Conservation (phyloP, 371 early-diverging fungal genomes). For the Mucor circinelloides region DNA sequence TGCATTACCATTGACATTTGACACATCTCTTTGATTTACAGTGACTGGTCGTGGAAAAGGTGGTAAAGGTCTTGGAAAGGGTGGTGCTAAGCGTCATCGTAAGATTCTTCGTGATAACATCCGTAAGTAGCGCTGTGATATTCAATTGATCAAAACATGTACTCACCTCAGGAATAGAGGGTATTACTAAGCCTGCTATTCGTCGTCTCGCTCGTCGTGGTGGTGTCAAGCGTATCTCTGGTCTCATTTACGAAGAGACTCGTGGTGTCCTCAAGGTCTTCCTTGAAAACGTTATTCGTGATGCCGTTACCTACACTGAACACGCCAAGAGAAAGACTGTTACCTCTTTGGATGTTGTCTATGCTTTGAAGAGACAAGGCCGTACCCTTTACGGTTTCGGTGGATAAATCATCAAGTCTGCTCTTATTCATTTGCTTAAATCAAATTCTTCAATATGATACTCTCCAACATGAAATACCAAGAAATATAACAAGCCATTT, state of each 20-base stretch:
- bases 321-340: conserved; percentile 99
- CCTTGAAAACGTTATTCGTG: conserved; percentile 98
- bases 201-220: conserved; percentile 99
- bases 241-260: conserved; percentile 99
- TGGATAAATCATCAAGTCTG: conserved; percentile 19
- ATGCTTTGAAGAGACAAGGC: conserved; percentile 98
- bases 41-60: conserved; percentile 97
- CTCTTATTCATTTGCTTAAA: not conserved
- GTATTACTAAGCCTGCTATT: conserved; percentile 99
- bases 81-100: conserved; percentile 99
- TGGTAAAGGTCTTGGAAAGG: conserved; percentile 98
- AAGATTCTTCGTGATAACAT: conserved; percentile 99
- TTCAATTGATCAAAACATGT: too few relatives aligned
- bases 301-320: conserved; percentile 99
- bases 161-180: conserved; percentile 23
- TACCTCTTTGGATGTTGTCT: conserved; percentile 82
- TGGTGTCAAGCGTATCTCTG: conserved; percentile 99
- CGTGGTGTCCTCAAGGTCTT: conserved; percentile 97
- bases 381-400: conserved; percentile 83
- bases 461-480: not conserved
- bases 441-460: not conserved
- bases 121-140: conserved; percentile 66
- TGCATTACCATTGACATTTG: not conserved
- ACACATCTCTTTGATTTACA: conserved; percentile 23
- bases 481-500: not conserved